Evolutionary conservation across 106 monocot species (phyloP).

Genomic region (Agapanthus africanus): DNA sequence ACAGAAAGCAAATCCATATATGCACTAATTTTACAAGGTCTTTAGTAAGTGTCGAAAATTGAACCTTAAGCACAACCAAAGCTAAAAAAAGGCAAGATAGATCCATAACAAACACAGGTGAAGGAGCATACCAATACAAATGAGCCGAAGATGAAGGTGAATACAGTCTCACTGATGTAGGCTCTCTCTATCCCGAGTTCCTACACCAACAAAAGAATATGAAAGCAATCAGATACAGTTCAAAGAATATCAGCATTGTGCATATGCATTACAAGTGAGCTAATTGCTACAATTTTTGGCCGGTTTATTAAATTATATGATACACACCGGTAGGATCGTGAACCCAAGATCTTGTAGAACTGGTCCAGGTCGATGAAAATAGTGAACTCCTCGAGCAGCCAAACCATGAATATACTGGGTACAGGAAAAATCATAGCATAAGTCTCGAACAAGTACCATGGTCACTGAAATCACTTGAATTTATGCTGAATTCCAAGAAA

Average conservation of each 20-base stretch:
- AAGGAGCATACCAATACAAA: conserved; percentile 72
- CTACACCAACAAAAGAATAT: too few relatives aligned
- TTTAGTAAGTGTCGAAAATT: too few relatives aligned
- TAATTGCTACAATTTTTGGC: background rate
- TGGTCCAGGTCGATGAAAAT: conserved; percentile 84
- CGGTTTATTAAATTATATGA: background rate
- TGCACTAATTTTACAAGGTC: too few relatives aligned
- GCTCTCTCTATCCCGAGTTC: conserved; percentile 70
- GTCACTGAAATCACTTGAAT: too few relatives aligned
- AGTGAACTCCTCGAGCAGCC: conserved; percentile 88
- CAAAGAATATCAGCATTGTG: background rate
- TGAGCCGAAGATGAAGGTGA: conserved; percentile 54
- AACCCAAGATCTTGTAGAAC: conserved; percentile 74
- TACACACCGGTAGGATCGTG: conserved; percentile 59
- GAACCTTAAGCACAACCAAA: too few relatives aligned
- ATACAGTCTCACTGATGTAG: conserved; percentile 76
- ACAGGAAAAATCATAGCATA: conserved; percentile 14
- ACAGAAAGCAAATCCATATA: background rate
- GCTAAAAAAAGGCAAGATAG: conserved; percentile 1
- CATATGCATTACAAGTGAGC: background rate
- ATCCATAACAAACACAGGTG: background rate
- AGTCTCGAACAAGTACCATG: conserved; percentile 2
- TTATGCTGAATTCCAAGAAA: background rate
- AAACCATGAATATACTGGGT: conserved; percentile 81
- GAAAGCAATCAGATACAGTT: background rate